Conservation (phyloP, 768 basidiomycete species). For the Collybiopsis confluens region DNA sequence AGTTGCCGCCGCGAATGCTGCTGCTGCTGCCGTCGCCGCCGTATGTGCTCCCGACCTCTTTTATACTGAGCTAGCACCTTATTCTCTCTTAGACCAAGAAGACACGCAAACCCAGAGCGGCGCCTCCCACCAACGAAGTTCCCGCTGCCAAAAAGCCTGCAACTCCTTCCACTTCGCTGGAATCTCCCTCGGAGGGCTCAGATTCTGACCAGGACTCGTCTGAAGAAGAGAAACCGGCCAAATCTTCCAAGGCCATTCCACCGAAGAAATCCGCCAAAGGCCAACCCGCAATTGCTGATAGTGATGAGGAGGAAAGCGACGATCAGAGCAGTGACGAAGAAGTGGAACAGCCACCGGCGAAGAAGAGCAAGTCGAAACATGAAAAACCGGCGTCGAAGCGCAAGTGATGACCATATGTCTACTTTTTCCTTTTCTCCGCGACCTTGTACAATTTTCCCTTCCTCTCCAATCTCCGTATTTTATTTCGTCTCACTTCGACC, state of each 20-base stretch:
- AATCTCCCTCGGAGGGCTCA: neutral
- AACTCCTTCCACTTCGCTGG: neutral
- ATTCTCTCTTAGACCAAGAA: conserved; percentile 2
- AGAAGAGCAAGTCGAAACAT: neutral
- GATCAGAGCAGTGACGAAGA: neutral
- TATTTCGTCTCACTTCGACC: too few relatives aligned
- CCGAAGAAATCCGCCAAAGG: neutral
- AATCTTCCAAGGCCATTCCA: neutral
- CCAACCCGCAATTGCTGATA: neutral
- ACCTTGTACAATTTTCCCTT: neutral
- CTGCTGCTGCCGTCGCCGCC: conserved; percentile 2
- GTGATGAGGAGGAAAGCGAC: conserved; percentile 5
- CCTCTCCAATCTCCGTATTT: too few relatives aligned
- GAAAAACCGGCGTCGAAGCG: conserved; percentile 3
- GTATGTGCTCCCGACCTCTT: neutral
- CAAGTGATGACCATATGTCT: neutral
- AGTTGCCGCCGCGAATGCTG: conserved; percentile 7
- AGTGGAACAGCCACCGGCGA: conserved; percentile 5
- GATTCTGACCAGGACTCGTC: conserved; percentile 19
- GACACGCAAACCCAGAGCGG: neutral
- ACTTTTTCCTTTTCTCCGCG: neutral
- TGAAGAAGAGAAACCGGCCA: neutral
- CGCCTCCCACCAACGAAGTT: neutral
- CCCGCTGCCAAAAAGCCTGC: conserved; percentile 2
- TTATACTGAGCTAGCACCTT: neutral